phyloP scores from a whole-genome alignment of 164 flowering plant species.

The Magnolia kwangsiensis region DNA sequence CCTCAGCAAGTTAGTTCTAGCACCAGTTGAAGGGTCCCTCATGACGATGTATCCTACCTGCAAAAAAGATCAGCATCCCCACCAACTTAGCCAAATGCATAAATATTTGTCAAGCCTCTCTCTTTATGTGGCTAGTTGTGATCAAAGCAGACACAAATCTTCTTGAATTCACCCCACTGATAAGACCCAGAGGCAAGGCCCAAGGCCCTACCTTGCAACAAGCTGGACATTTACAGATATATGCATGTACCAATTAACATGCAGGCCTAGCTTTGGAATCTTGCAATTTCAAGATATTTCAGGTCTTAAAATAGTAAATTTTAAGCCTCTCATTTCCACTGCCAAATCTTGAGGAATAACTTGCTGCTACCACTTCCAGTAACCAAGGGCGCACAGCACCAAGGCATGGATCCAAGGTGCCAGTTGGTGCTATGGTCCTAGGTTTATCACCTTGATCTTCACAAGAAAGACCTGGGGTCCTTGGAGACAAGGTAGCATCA shows the following conservation, averaged over 20 bases:
- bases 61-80: slow-evolving; percentile 8
- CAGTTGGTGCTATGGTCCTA: not conserved
- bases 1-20: slow-evolving; percentile 60
- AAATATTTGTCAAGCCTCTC: not conserved
- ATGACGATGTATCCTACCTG: slow-evolving; percentile 96
- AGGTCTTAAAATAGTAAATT: too few relatives aligned
- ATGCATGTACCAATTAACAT: too few relatives aligned
- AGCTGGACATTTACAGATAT: too few relatives aligned
- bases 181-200: too few relatives aligned
- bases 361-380: not conserved
- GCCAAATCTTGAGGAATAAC: too few relatives aligned
- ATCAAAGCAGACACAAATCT: not conserved
- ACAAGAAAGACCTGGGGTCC: not conserved
- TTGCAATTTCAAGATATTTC: too few relatives aligned
- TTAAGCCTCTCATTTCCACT: too few relatives aligned
- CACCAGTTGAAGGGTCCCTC: slow-evolving; percentile 65
- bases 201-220: too few relatives aligned
- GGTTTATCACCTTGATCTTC: not conserved
- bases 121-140: not conserved
- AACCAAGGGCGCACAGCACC: not conserved
- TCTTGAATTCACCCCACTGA: not conserved
- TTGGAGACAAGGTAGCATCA: not conserved
- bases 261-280: too few relatives aligned
- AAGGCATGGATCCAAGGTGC: not conserved
- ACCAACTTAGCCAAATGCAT: not conserved